Evolutionary conservation across 768 basidiomycete genomes (phyloP).

Genomic region (Psilocybe cubensis): DNA sequence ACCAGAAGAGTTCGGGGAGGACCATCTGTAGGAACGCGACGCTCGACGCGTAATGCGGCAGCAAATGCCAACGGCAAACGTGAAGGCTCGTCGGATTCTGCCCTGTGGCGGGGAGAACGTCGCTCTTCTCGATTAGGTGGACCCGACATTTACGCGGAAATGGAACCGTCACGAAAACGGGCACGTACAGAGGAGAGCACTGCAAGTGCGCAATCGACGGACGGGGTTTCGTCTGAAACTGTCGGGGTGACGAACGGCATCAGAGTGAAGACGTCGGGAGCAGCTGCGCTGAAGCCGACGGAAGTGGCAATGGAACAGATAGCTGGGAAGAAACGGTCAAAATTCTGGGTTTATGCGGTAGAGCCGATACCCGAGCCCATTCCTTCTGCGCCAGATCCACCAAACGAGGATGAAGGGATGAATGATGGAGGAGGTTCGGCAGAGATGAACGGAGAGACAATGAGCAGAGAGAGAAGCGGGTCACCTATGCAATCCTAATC

Average conservation of each 20-base stretch:
- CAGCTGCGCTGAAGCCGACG: slow-evolving; percentile 69
- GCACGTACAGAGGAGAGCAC: slow-evolving; percentile 80
- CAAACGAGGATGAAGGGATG: slow-evolving; percentile 16
- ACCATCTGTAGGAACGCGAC: slow-evolving; percentile 44
- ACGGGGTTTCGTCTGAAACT: slow-evolving; percentile 35
- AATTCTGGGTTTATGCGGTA: slow-evolving; percentile 89
- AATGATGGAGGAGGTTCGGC: too few relatives aligned
- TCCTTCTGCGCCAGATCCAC: slow-evolving; percentile 18
- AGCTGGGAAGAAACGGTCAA: slow-evolving; percentile 82
- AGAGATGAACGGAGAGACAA: slow-evolving; percentile 10
- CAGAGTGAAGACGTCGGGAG: slow-evolving; percentile 56
- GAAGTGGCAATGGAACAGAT: slow-evolving; percentile 79
- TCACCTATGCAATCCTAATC: slow-evolving; percentile 43
- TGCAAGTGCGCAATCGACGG: slow-evolving; percentile 57
- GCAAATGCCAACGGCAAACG: slow-evolving; percentile 59
- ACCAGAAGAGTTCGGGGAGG: slow-evolving; percentile 43
- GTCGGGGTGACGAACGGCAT: slow-evolving; percentile 38
- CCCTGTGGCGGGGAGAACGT: slow-evolving; percentile 74
- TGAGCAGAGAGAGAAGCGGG: slow-evolving; percentile 42
- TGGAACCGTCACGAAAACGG: slow-evolving; percentile 60
- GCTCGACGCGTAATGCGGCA: slow-evolving; percentile 55
- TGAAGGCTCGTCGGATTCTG: slow-evolving; percentile 53
- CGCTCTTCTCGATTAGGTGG: slow-evolving; percentile 72
- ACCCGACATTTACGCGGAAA: slow-evolving; percentile 54
- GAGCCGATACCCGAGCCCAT: slow-evolving; percentile 56